Base-by-base conservation (phyloP, 768 basidiomycete species). In the Sarcodon aspratus region DNA sequence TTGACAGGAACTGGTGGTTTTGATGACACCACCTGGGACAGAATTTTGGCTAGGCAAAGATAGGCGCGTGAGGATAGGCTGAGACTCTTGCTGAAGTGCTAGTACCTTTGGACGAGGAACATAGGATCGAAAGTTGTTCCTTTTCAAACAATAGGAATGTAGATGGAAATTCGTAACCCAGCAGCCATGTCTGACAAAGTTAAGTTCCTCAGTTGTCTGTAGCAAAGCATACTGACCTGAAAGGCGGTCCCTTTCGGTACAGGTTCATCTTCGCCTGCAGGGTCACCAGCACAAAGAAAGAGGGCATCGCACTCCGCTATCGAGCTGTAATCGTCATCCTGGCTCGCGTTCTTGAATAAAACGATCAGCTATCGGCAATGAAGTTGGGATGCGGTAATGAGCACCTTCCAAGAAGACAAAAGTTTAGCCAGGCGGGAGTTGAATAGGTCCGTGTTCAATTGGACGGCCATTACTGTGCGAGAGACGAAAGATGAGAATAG, bases 131-230 rank as follows among this genome's bases (percentile, higher is more conserved):
- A 15, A 98, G 67, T 59, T 78, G 85, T 48, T 82, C 71, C 58
- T 84, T 84, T 50, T 82, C 75, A 58, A 98, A 86, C 15, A 97
- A 69, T 50, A 94, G 74, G 31, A 97, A 71, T 0, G 95, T 97
- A 0, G 92, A 91, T 2, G 95, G 96, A 60, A 98, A 98, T 65
- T 99, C 95, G 64, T 93, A 98, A 11, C 94, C 95, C 36, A 98
- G 76, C 13, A 99, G 73, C 89, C 93, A 96, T 61, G 93, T 94
- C 95, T 96, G 55, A 21, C 36, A 44, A 44, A 31, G 18, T 34
- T 34, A 50, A 45, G 44, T 32, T 55, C 51, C 57, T 15, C 36
- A 47, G 21, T 27, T 27, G 21, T 27, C 2, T 5, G 21, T 27
- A 27, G 21, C 21, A 27, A 27, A 27, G 21, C 34, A 21, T 32